A percentile compares a stretch with the other conserved stretches of the same genome.
These are phyloP conservation scores for Chalaropsis thielavioides DNA, from an alignment of 2,329 filamentous ascomycete species.

Conservation along the genomic window DNA sequence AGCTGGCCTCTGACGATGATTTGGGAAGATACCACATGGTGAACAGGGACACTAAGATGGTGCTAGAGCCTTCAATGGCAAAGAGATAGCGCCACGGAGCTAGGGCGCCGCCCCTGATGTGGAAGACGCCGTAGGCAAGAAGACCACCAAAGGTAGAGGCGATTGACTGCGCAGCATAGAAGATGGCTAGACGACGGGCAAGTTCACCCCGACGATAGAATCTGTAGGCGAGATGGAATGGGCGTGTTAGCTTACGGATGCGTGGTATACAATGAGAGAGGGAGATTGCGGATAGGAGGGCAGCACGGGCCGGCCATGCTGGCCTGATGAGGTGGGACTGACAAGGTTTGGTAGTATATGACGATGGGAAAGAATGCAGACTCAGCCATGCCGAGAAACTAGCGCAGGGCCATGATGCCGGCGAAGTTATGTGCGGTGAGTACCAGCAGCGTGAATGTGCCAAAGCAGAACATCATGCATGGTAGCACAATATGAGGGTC, in stretches of 20 bases:
- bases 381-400: conserved; percentile 40
- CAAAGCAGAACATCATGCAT: conserved; percentile 56
- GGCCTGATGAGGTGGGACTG: neutral
- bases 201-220: conserved; percentile 37
- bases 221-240: conserved; percentile 18
- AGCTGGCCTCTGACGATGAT: conserved; percentile 48
- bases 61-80: conserved; percentile 40
- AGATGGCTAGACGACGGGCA: conserved; percentile 40
- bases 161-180: conserved; percentile 64
- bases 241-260: no score
- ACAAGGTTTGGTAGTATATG: conserved; percentile 36
- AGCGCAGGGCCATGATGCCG: conserved; percentile 35
- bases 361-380: conserved; percentile 41
- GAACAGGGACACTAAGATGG: conserved; percentile 47
- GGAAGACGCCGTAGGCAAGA: conserved; percentile 35
- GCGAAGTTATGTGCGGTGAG: conserved; percentile 37
- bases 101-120: conserved; percentile 28
- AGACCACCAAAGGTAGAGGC: conserved; percentile 43
- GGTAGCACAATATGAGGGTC: conserved; percentile 54
- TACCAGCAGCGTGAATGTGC: conserved; percentile 48
- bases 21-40: conserved; percentile 56
- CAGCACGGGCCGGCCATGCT: neutral
- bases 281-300: neutral
- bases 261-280: neutral
- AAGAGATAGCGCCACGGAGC: conserved; percentile 37